phyloP scores from a whole-genome alignment of 495 filamentous ascomycete genomes.

The Xylaria telfairii region DNA sequence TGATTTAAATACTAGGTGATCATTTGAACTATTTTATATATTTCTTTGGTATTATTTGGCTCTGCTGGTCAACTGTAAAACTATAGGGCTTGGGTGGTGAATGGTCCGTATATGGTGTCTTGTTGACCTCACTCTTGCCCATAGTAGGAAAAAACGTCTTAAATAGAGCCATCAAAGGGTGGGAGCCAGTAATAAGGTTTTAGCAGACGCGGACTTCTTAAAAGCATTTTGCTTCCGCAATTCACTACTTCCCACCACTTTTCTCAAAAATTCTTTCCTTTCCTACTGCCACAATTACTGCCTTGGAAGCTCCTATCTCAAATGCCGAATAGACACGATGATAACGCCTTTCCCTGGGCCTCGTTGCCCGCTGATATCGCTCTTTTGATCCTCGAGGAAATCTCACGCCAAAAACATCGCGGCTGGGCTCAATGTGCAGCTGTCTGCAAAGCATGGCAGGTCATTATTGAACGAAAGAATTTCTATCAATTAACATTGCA shows the following conservation, averaged over 20 bases:
- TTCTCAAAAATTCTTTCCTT: not conserved
- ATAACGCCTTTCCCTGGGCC: slow-evolving; percentile 16
- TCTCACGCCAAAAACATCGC: slow-evolving; percentile 16
- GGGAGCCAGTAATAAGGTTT: slow-evolving; percentile 10
- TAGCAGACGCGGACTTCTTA: slow-evolving; percentile 5
- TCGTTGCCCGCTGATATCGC: slow-evolving; percentile 25
- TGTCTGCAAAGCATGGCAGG: slow-evolving; percentile 28
- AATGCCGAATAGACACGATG: slow-evolving; percentile 3
- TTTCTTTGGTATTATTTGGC: too few species aligned
- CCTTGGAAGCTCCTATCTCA: not conserved
- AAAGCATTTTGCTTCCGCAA: slow-evolving; percentile 4
- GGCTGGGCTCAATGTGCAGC: slow-evolving; percentile 21
- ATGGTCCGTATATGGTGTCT: too few species aligned
- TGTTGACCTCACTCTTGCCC: too few species aligned
- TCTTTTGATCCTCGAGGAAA: slow-evolving; percentile 18
- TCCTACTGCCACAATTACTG: slow-evolving; percentile 3
- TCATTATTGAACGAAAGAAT: slow-evolving; percentile 22
- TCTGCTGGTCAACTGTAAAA: too few species aligned
- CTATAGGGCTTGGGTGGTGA: too few species aligned
- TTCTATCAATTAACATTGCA: slow-evolving; percentile 28
- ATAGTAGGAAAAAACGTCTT: slow-evolving; percentile 3
- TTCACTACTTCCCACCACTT: slow-evolving; percentile 3
- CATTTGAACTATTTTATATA: too few species aligned
- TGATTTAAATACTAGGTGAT: too few species aligned
- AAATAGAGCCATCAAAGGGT: slow-evolving; percentile 10